Conservation (phyloP, 2,329 filamentous ascomycete genomes). For the Aureobasidium sp. region DNA sequence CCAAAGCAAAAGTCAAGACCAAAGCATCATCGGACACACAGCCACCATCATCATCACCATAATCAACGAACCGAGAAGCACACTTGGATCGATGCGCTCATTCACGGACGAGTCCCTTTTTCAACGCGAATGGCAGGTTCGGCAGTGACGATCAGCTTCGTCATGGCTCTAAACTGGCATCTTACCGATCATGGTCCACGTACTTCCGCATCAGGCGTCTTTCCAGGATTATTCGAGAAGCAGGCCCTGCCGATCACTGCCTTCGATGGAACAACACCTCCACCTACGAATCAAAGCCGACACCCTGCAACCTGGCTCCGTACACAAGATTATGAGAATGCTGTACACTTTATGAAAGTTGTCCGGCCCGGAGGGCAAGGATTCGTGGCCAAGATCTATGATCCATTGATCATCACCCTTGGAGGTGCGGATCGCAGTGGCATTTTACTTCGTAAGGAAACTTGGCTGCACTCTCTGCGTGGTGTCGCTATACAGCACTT, state of each 20-base stretch:
- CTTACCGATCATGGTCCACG: slow-evolving; percentile 54
- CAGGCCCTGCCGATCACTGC: slow-evolving; percentile 17
- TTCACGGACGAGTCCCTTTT: slow-evolving; percentile 58
- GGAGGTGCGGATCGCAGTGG: slow-evolving; percentile 61
- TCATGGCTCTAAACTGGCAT: slow-evolving; percentile 69
- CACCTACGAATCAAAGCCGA: slow-evolving; percentile 64
- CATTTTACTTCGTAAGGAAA: slow-evolving; percentile 40
- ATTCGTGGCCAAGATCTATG: slow-evolving; percentile 67
- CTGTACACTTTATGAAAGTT: slow-evolving; percentile 67
- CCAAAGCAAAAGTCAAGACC: slow-evolving; percentile 23
- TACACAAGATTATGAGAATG: slow-evolving; percentile 72
- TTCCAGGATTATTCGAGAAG: slow-evolving; percentile 15
- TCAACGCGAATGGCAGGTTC: slow-evolving; percentile 71
- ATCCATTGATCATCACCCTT: slow-evolving; percentile 66
- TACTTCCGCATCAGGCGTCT: neutral
- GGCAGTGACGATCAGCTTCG: slow-evolving; percentile 63
- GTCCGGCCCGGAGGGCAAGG: slow-evolving; percentile 65
- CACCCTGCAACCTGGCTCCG: slow-evolving; percentile 71
- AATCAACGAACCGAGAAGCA: slow-evolving; percentile 30
- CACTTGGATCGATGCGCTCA: slow-evolving; percentile 55
- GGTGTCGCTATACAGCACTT: slow-evolving; percentile 58
- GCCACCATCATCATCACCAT: neutral
- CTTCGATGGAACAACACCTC: slow-evolving; percentile 36
- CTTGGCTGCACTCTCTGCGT: slow-evolving; percentile 46
- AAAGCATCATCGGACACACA: neutral